These are phyloP conservation scores for Cnidoscolus chayamansa DNA, from an alignment of 441 rosid species.

Conservation along the genomic window DNA sequence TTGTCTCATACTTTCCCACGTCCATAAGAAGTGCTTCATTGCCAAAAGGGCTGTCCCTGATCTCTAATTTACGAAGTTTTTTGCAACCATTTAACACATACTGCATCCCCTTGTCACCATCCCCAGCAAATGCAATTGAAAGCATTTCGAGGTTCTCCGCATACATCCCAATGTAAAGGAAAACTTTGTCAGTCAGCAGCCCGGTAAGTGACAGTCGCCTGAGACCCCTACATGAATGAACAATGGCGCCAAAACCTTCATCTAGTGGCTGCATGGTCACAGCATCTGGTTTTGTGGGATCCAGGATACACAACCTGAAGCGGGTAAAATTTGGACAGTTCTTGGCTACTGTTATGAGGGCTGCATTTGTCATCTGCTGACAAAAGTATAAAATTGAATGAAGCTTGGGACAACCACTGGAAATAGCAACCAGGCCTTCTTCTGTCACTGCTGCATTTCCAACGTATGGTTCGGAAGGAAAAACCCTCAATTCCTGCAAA, in stretches of 20 bases:
- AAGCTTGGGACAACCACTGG: conserved; percentile 82
- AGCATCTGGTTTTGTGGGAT: conserved; percentile 72
- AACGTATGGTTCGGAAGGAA: conserved; percentile 64
- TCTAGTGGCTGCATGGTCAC: conserved; percentile 68
- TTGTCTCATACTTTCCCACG: conserved; percentile 86
- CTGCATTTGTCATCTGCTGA: conserved; percentile 94
- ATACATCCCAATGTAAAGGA: conserved; percentile 71
- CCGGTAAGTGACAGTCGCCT: conserved; percentile 76
- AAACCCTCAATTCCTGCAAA: conserved; percentile 80
- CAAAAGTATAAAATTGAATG: conserved; percentile 86
- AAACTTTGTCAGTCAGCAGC: conserved; percentile 69
- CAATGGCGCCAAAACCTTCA: conserved; percentile 95
- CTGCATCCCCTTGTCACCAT: conserved; percentile 75
- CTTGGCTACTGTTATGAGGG: conserved; percentile 73
- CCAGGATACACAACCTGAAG: conserved; percentile 78
- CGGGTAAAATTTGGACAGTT: conserved; percentile 74
- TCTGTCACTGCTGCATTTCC: conserved; percentile 77
- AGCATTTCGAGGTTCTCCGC: conserved; percentile 90
- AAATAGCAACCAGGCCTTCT: conserved; percentile 76
- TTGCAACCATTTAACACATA: conserved; percentile 81
- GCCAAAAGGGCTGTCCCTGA: conserved; percentile 82
- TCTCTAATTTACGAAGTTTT: conserved; percentile 81
- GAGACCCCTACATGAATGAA: conserved; percentile 63
- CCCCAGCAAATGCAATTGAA: conserved; percentile 87
- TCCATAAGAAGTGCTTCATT: conserved; percentile 73